Evolutionary conservation across 148 eudicot species (phyloP).

Genomic region (Dianthus caryophyllus): DNA sequence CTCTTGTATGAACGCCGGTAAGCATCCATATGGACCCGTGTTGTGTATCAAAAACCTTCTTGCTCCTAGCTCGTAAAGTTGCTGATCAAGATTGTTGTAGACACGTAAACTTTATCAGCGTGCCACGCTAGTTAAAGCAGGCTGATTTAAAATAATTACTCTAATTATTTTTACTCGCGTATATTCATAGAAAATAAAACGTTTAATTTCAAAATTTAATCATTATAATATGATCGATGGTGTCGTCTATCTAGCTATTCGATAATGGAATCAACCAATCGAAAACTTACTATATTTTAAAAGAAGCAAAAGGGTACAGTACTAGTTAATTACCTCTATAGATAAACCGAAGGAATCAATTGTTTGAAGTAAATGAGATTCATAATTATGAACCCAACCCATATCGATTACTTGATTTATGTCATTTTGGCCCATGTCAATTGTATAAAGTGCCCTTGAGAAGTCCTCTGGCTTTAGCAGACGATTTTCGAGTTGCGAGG

Average conservation of each 20-base stretch:
- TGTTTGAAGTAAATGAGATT: slow-evolving; percentile 43
- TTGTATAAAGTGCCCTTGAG: slow-evolving; percentile 32
- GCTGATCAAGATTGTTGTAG: slow-evolving; percentile 9
- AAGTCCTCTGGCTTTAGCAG: slow-evolving; percentile 45
- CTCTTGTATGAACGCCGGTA: slow-evolving; percentile 41
- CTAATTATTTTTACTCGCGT: no score
- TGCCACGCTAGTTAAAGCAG: no score
- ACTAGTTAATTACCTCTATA: slow-evolving; percentile 38
- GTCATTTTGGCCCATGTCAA: slow-evolving; percentile 56
- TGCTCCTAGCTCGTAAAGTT: slow-evolving; percentile 47
- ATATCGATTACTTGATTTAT: slow-evolving; percentile 19
- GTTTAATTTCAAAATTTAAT: no score
- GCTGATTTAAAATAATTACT: no score
- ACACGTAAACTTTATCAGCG: no score
- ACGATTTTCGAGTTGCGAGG: slow-evolving; percentile 7
- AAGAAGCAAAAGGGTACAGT: no score
- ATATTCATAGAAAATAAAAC: no score
- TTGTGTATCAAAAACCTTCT: slow-evolving; percentile 65
- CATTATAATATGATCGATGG: no score
- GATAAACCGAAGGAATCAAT: slow-evolving; percentile 36
- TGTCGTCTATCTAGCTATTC: no score
- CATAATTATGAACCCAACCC: slow-evolving; percentile 28
- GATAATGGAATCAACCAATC: no score
- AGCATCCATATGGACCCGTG: slow-evolving; percentile 30
- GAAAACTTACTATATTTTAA: no score